Evolutionary conservation across 2,329 filamentous ascomycete genomes (phyloP), one percentile per base, ranked within the genome.

Genomic region (Aureobasidium sp.): DNA sequence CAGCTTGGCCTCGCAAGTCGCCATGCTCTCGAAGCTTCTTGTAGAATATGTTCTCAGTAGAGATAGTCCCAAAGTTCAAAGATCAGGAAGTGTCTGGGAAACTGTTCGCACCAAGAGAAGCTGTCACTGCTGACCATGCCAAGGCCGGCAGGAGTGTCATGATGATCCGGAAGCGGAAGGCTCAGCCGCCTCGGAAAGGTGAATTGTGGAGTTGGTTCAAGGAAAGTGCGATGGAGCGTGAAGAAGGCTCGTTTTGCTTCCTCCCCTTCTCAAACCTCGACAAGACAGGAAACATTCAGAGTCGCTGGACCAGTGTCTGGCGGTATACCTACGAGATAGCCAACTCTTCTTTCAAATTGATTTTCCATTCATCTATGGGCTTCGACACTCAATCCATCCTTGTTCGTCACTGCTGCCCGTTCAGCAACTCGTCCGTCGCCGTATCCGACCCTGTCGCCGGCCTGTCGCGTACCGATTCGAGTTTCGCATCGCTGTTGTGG

Each of bases 401-500:
- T 30, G 48, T 41, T 29, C 38, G 37, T 52, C 25, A 7, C 35
- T 50, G 48, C 38, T 52, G 51, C 51, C 25, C 24, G 11, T 29
- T 12, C 41, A 41, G 34, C 41, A 39, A 32, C 34, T 48, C 24
- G 6, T 39, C 41, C 51, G 35, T 37, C 37, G 19, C 41, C 17
- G 29, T 53, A 24, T 34, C 51, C 32, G 34, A 47, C 41, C 17
- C 41, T 16, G 29, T 48, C 41, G 30, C 51, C n/a, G 54, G 54
- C 30, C 54, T 55, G 17, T 55, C 54, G 24, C 54, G 54, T 17
- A 55, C 54, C 30, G 71, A 74, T 60, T 71, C 72, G 21, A 73
- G 70, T 59, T 76, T 75, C 61, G 72, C 69, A n/a, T 64, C 67
- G 42, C 64, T 74, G 65, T 62, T 74, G 55, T 74, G 73, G 70